Percentiles rank a stretch among this genome's conserved stretches.
Conservation (phyloP, 495 filamentous ascomycete species). For the Aspergillus mulundensis region DNA sequence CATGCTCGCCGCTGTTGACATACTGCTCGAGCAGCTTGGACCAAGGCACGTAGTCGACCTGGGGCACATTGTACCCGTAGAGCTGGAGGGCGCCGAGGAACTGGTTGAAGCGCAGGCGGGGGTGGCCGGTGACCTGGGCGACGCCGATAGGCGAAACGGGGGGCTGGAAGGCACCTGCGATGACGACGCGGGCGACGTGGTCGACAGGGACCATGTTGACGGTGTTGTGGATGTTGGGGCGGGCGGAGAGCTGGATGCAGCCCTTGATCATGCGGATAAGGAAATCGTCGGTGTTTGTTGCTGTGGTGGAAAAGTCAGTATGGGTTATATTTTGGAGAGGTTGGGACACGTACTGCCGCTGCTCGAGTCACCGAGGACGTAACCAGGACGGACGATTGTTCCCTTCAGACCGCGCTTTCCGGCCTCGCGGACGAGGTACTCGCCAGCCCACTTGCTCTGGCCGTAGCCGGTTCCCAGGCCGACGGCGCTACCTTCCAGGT, state of each 20-base stretch:
- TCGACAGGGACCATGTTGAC: slow-evolving; percentile 89
- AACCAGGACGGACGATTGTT: slow-evolving; percentile 78
- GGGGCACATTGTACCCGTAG: slow-evolving; percentile 73
- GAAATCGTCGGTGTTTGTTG: slow-evolving; percentile 88
- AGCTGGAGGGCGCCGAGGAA: slow-evolving; percentile 66
- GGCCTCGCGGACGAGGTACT: slow-evolving; percentile 78
- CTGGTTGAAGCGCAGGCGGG: slow-evolving; percentile 72
- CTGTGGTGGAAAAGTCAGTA: slow-evolving; percentile 16
- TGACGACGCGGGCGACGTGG: slow-evolving; percentile 75
- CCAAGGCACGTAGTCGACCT: slow-evolving; percentile 60
- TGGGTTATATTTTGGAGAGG: not conserved
- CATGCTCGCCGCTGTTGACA: slow-evolving; percentile 55
- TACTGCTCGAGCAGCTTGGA: slow-evolving; percentile 54
- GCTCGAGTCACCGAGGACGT: slow-evolving; percentile 70
- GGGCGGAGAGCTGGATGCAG: slow-evolving; percentile 70
- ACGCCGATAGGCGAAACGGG: slow-evolving; percentile 50
- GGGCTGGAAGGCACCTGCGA: slow-evolving; percentile 66
- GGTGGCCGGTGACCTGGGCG: slow-evolving; percentile 77
- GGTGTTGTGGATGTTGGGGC: slow-evolving; percentile 79
- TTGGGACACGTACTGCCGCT: slow-evolving; percentile 57
- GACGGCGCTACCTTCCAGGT: slow-evolving; percentile 58
- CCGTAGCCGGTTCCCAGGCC: slow-evolving; percentile 84
- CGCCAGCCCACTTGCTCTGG: slow-evolving; percentile 81
- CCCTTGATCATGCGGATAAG: slow-evolving; percentile 85
- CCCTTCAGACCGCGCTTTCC: slow-evolving; percentile 72